Percentiles rank a stretch among this genome's conserved stretches.
phyloP scores from a whole-genome alignment of 139 green algal species.

The Yamagishiella unicocca region DNA sequence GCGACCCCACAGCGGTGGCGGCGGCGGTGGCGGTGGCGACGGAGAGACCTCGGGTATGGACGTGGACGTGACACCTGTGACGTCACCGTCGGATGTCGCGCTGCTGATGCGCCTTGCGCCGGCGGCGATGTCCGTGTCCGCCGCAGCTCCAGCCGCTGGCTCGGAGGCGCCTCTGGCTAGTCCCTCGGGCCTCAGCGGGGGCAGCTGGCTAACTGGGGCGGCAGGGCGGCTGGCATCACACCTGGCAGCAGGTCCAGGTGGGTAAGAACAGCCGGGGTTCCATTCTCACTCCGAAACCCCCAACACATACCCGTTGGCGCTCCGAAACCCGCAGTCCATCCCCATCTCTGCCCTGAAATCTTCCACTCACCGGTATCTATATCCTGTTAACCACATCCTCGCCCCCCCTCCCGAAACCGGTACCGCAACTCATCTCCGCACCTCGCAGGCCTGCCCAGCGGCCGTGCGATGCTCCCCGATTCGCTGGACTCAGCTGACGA shows the following conservation, averaged over 20 bases:
- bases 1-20: not conserved
- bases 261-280: too few species aligned
- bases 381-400: not conserved
- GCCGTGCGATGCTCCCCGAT: slow-evolving; percentile 45
- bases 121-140: too few species aligned
- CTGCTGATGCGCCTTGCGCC: too few species aligned
- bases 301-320: too few species aligned
- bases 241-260: slow-evolving; percentile 9
- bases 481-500: slow-evolving; percentile 45
- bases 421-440: not conserved
- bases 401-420: not conserved
- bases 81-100: too few species aligned
- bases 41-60: slow-evolving; percentile 1
- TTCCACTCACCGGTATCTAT: not conserved
- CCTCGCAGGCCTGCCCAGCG: slow-evolving; percentile 32
- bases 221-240: slow-evolving; percentile 40
- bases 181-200: not conserved
- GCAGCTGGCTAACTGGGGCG: slow-evolving; percentile 36
- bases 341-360: too few species aligned
- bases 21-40: not conserved
- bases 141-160: too few species aligned
- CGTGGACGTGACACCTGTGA: too few species aligned
- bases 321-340: too few species aligned
- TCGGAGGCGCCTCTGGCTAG: too few species aligned
- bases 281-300: too few species aligned